Evolutionary conservation across 805 yeast species (phyloP), one percentile per base, ranked within the genome.

Genomic region (Candida alai): DNA sequence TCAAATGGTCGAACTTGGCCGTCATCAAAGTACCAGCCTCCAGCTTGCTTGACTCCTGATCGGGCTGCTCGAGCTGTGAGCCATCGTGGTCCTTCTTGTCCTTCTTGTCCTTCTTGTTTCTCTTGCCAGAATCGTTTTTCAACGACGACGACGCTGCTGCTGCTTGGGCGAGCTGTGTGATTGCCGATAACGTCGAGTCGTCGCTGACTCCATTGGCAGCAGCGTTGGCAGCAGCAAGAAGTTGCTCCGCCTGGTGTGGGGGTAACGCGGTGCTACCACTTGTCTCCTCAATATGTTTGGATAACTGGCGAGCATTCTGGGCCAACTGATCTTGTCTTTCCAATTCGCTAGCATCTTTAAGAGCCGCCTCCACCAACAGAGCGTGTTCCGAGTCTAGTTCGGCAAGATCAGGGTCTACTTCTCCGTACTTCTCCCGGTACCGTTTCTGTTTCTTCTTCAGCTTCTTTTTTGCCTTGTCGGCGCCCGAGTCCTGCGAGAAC

Each of bases 331-430:
- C 26, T 18, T 60, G 65, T 42, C 64, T 67, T 14, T 81, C 80
- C 37, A 80, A 63, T 26, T 79, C 76, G 33, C 80, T 68, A 0
- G 86, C 84, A 46, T 80, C 84, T 42, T 78, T 62, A 29, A 82
- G 77, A 2, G 84, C 85, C 30, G 80, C 85, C 39, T 80, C 77
- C 8, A 80, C 87, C 36, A 81, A 60, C 43, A 73, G 80, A 37
- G 76, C 83, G 45, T 78, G 83, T 26, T 76, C 80, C 4, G 68
- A 46, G 24, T 57, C 62, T 33, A 65, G 46, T 2, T 52, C 60
- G 4, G 61, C 59, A 19, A 64, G 49, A 28, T 65, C 72, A 4
- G 68, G 67, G 36, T 64, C 70, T 23, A 62, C 60, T 4, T 12
- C n/a, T 2, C 25, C 17, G 7, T 25, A 17, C 10, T 18, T 30